phyloP scores from a whole-genome alignment of 1,284 basidiomycete genomes.

The Coriolopsis trogii region DNA sequence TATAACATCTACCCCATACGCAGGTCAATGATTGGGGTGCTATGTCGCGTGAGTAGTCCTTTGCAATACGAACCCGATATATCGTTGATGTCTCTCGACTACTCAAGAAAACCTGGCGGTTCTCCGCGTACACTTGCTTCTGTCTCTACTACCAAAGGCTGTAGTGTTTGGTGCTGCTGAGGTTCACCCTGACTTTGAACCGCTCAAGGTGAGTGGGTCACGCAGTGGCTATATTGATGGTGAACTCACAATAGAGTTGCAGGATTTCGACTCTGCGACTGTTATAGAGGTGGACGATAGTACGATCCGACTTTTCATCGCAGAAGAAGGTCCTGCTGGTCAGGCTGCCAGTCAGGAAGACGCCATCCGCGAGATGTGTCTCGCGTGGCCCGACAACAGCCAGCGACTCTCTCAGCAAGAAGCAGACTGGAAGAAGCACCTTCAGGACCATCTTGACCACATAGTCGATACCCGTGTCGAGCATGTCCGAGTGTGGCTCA shows the following conservation, averaged over 20 bases:
- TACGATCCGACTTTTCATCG: constrained; percentile 39
- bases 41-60: constrained; percentile 49
- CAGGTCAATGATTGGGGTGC: constrained; percentile 68
- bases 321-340: constrained; percentile 19
- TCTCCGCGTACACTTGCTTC: constrained; percentile 52
- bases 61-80: background rate
- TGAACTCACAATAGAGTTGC: background rate
- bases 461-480: constrained; percentile 44
- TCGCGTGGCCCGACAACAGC: constrained; percentile 36
- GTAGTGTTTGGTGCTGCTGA: constrained; percentile 51
- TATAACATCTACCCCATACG: constrained; percentile 5
- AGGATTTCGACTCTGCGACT: constrained; percentile 55
- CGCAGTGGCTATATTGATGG: background rate
- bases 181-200: constrained; percentile 46
- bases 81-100: background rate
- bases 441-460: constrained; percentile 41
- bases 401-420: constrained; percentile 40
- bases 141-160: constrained; percentile 45
- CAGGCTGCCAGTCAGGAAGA: constrained; percentile 33
- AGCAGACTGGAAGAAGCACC: constrained; percentile 40
- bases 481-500: constrained; percentile 54
- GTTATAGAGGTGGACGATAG: constrained; percentile 41
- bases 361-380: constrained; percentile 33
- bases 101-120: constrained; percentile 58
- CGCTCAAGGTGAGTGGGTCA: constrained; percentile 45